phyloP scores from a whole-genome alignment of 2,329 filamentous ascomycete genomes.

The Hypomyces rosellus region DNA sequence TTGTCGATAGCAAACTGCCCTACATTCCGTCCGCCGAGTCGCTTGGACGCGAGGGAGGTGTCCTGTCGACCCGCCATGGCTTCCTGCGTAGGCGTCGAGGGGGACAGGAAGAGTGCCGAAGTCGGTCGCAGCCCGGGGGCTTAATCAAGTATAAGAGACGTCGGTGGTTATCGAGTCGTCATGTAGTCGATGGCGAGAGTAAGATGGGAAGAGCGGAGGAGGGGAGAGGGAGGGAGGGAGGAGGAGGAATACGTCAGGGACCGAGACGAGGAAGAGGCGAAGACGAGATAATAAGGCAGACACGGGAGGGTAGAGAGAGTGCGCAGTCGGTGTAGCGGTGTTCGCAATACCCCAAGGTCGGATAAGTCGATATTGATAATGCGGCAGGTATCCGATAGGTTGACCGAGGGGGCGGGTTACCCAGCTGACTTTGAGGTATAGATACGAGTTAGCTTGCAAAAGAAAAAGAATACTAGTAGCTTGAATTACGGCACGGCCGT shows the following conservation, averaged over 20 bases:
- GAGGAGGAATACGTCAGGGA: background rate
- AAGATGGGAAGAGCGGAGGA: background rate
- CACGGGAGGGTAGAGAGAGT: slow-evolving; percentile 10
- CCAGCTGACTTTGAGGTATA: slow-evolving; percentile 18
- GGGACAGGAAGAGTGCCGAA: slow-evolving; percentile 27
- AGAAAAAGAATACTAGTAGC: background rate
- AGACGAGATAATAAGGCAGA: slow-evolving; percentile 13
- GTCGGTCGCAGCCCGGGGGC: slow-evolving; percentile 29
- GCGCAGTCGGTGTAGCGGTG: slow-evolving; percentile 17
- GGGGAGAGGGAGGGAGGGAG: slow-evolving; percentile 4
- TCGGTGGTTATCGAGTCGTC: slow-evolving; percentile 29
- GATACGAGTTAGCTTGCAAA: slow-evolving; percentile 14
- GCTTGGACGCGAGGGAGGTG: slow-evolving; percentile 30
- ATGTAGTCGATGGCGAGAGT: slow-evolving; percentile 31
- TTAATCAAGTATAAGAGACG: slow-evolving; percentile 30
- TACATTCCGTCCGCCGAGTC: slow-evolving; percentile 36
- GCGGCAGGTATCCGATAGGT: slow-evolving; percentile 28
- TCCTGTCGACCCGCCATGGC: slow-evolving; percentile 36
- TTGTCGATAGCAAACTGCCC: slow-evolving; percentile 77
- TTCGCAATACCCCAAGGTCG: slow-evolving; percentile 12
- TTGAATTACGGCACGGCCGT: too few species aligned
- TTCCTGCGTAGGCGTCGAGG: slow-evolving; percentile 28
- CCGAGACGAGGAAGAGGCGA: slow-evolving; percentile 1
- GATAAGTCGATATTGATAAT: slow-evolving; percentile 15
- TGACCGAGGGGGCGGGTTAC: slow-evolving; percentile 16